Evolutionary conservation across 2,329 filamentous ascomycete genomes (phyloP), one percentile per base, ranked within the genome.

Genomic region (Cladosporium sp.): DNA sequence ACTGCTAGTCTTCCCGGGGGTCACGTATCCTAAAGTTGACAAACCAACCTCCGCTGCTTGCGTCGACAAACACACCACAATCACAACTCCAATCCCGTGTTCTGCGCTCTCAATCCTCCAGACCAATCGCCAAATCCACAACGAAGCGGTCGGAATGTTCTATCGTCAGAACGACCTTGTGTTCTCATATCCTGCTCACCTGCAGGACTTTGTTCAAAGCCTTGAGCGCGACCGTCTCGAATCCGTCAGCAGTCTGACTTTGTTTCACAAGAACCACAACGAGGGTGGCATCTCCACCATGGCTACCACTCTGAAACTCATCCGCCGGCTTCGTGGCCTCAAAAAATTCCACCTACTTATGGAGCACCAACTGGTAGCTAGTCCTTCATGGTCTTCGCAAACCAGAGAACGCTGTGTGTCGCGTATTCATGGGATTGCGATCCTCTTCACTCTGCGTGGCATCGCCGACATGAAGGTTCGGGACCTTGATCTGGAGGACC

Each of bases 81-180:
- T n/a, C n/a, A n/a, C n/a, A n/a, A n/a, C 46, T 7, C 32, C 32
- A 13, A 21, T 54, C 1, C 59, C 59, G 14, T 21, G 32, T 13
- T 59, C 63, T 21, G 43, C 54, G 5, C 65, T 72, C 34, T 66
- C 69, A 39, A 71, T 76, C 58, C 58, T 78, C 16, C 67, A 70
- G 25, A 67, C 69, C 5, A 75, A 73, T 64, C 78, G 78, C 43
- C 78, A 79, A 62, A 78, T 88, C 58, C 79, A 88, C 72, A 77
- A 80, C 66, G 87, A 89, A 73, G 83, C 84, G 14, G 77, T 82
- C 4, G 79, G 83, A 65, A 73, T 86, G 18, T 77, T 89, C 5
- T 89, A 89, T 74, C 79, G 78, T 5, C 77, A 73, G 61, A 84
- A 88, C 72, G 78, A 78, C 0, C 89, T 89, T 73, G 82, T 85